Evolutionary conservation across 257 asterid species (phyloP), one percentile per base, ranked within the genome.

Genomic region (Craterostigma plantagineum): DNA sequence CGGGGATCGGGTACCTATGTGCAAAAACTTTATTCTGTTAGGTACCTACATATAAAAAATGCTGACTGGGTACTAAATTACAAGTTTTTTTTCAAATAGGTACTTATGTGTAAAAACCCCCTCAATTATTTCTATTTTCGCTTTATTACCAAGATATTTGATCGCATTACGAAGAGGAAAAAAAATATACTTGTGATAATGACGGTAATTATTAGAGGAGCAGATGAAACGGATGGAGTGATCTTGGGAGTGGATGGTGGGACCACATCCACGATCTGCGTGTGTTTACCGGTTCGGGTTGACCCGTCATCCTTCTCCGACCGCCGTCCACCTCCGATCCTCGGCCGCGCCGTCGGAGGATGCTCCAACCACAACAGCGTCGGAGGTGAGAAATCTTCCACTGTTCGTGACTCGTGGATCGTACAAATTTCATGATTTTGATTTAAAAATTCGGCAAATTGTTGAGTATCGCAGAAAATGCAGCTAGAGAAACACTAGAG

Each of bases 361-460:
- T 87, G 82, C 65, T 82, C 97, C 58, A 87, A 87, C 59, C 66
- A 71, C 76, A 87, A 87, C 72, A 87, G 97, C 58, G 81, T 87
- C 34, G 97, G 97, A 65, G 97, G 94, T n/a, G 41, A 10, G 8
- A 2, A 8, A 1, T 13, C 41, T 37, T 23, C 30, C 30, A 23
- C 30, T 23, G 30, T 23, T 2, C 30, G 30, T 23, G 30, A 23
- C 30, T 23, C n/a, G n/a, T n/a, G n/a, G n/a, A n/a, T n/a, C n/a
- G n/a, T n/a, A n/a, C n/a, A n/a, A n/a, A n/a, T 23, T 23, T 6
- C 30, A 2, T 23, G 30, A 23, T 23, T 23, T 23, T 23, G 40
- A 36, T 36, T 12, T 36, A 8, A 3, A 1, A 2, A 36, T 9
- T 36, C 40, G 40, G 40, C 8, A 23, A 23, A 23, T 23, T 23